phyloP scores from a whole-genome alignment of 2,329 filamentous ascomycete species.

The Corniculantispora saksenae region DNA sequence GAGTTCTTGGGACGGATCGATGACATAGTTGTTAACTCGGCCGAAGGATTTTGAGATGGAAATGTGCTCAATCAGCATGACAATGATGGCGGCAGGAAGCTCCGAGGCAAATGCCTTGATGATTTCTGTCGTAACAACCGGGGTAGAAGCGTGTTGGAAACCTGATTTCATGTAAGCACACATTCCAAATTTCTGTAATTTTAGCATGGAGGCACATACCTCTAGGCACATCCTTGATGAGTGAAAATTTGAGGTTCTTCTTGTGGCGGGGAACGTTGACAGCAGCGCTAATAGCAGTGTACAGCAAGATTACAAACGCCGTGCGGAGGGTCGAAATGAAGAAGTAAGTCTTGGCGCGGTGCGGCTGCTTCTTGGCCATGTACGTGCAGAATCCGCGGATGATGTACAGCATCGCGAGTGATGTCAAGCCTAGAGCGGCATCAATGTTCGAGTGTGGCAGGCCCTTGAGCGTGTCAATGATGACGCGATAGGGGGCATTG shows the following conservation, averaged over 20 bases:
- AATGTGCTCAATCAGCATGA: constrained; percentile 95
- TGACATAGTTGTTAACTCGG: constrained; percentile 91
- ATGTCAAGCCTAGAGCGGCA: constrained; percentile 72
- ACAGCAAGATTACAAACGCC: constrained; percentile 78
- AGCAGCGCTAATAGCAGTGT: constrained; percentile 74
- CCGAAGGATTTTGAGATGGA: constrained; percentile 97
- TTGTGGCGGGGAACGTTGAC: constrained; percentile 60
- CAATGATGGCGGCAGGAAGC: constrained; percentile 83
- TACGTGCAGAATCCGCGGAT: constrained; percentile 64
- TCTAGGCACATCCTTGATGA: constrained; percentile 69
- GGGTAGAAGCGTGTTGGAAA: constrained; percentile 77
- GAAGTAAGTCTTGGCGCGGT: constrained; percentile 70
- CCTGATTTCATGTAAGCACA: constrained; percentile 44
- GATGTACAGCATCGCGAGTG: constrained; percentile 66
- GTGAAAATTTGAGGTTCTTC: constrained; percentile 59
- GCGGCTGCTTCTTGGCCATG: constrained; percentile 67
- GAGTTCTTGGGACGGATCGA: constrained; percentile 93
- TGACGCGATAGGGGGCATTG: constrained; percentile 48
- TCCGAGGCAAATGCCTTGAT: constrained; percentile 69
- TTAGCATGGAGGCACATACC: constrained; percentile 42
- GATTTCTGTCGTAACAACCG: constrained; percentile 65
- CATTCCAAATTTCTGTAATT: not conserved
- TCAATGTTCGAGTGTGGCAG: constrained; percentile 59
- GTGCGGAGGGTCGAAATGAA: constrained; percentile 77
- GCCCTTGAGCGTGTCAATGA: constrained; percentile 52